A percentile compares a stretch with the other conserved stretches of the same genome.
These are phyloP conservation scores for Phycomyces blakesleeanus DNA, from an alignment of 192 early-diverging fungal species.

Conservation along the genomic window DNA sequence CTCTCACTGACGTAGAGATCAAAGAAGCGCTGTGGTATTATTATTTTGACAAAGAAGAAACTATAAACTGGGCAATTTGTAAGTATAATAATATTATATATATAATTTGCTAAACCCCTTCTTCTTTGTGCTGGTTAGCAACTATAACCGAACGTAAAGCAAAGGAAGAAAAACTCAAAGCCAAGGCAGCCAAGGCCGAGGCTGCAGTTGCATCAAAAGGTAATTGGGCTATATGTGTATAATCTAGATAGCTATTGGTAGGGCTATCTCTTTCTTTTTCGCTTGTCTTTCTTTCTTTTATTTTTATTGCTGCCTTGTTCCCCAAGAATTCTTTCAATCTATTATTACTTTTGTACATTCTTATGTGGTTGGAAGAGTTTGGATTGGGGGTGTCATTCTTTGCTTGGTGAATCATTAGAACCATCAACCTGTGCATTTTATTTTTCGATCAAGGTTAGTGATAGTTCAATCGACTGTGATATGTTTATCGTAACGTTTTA, in stretches of 20 bases:
- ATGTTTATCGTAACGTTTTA: neutral
- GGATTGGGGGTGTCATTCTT: neutral
- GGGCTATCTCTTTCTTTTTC: too few relatives aligned
- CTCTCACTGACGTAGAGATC: slow-evolving; percentile 61
- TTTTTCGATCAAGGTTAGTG: too few relatives aligned
- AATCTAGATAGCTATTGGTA: neutral
- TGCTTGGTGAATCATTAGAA: too few relatives aligned
- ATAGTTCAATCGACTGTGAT: too few relatives aligned
- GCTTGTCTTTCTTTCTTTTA: neutral
- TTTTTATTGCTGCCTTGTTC: neutral
- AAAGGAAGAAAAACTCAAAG: slow-evolving; percentile 21
- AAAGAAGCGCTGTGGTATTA: slow-evolving; percentile 68
- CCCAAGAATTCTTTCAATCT: neutral
- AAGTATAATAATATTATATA: slow-evolving; percentile 21
- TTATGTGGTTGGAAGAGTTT: neutral
- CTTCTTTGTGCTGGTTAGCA: neutral
- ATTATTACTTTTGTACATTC: neutral
- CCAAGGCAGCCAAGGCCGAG: slow-evolving; percentile 4
- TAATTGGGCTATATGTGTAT: neutral
- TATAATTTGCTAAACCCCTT: too few relatives aligned
- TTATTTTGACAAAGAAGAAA: slow-evolving; percentile 65
- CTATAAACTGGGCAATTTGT: slow-evolving; percentile 69
- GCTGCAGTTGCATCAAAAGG: slow-evolving; percentile 22
- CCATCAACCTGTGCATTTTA: too few relatives aligned
- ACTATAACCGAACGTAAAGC: slow-evolving; percentile 10